Conservation (phyloP, 164 flowering plant genomes). For the Vitis labrusca region DNA sequence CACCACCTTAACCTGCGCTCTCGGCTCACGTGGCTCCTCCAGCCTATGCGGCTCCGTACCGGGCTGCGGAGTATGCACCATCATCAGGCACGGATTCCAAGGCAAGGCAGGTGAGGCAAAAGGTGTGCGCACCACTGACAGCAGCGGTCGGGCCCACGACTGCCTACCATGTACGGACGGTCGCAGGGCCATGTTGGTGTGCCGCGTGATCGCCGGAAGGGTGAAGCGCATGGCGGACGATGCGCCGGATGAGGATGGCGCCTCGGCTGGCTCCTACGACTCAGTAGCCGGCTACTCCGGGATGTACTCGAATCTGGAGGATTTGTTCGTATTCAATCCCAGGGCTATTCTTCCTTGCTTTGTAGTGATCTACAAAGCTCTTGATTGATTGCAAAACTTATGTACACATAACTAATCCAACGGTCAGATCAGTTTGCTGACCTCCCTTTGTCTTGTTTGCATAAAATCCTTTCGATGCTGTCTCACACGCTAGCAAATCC, state of each 20-base stretch:
- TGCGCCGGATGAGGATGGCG: conserved; percentile 37
- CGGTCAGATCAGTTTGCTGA: neutral
- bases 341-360: conserved; percentile 93
- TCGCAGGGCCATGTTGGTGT: conserved; percentile 84
- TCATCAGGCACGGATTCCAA: conserved; percentile 78
- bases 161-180: conserved; percentile 33
- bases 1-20: conserved; percentile 70
- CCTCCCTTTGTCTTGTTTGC: neutral
- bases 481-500: neutral
- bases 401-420: neutral
- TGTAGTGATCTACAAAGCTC: conserved; percentile 74
- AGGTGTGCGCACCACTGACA: conserved; percentile 82
- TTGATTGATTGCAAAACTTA: conserved; percentile 13
- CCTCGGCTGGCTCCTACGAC: conserved; percentile 43
- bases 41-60: conserved; percentile 63
- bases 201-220: conserved; percentile 89
- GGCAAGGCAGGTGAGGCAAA: conserved; percentile 28
- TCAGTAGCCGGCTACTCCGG: conserved; percentile 66
- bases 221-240: conserved; percentile 49
- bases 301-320: conserved; percentile 71
- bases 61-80: conserved; percentile 80
- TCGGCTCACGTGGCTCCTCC: conserved; percentile 77
- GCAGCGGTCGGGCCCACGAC: conserved; percentile 92
- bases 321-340: conserved; percentile 64
- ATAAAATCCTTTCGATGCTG: neutral